Conservation (phyloP, 2,329 filamentous ascomycete genomes). For the Chalaropsis thielavioides region DNA sequence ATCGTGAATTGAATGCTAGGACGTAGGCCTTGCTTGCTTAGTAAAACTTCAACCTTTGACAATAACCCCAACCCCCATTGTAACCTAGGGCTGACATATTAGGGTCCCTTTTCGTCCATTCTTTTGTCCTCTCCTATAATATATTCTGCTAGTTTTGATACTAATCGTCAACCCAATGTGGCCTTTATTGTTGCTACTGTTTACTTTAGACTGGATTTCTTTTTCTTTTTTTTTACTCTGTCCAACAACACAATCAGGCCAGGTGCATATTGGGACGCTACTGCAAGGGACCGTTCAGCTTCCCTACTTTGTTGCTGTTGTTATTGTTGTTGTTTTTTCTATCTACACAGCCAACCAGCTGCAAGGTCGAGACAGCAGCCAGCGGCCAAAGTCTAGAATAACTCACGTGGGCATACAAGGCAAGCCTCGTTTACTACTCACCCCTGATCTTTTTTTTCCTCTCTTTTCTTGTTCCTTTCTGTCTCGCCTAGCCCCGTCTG, state of each 20-base stretch:
- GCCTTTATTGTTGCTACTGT: neutral
- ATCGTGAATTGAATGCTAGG: neutral
- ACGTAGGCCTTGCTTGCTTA: neutral
- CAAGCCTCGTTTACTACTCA: neutral
- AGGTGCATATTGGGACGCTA: neutral
- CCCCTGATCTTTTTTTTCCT: neutral
- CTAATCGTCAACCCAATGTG: neutral
- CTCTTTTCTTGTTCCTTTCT: neutral
- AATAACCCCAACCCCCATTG: neutral
- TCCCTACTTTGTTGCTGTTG: neutral
- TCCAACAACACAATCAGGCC: neutral
- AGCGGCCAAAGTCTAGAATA: neutral
- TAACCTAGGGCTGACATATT: no score
- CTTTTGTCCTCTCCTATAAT: neutral
- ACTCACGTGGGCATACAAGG: neutral
- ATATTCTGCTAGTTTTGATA: neutral
- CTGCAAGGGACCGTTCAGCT: constrained; percentile 4
- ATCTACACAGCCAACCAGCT: neutral
- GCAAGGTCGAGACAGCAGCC: neutral
- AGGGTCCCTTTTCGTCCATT: neutral
- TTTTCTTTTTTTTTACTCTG: neutral
- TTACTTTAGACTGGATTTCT: neutral
- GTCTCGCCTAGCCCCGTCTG: neutral
- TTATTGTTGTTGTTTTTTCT: no score
- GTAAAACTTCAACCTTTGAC: neutral